phyloP scores from a whole-genome alignment of 257 asterid species.

The Solanum microdontum region DNA sequence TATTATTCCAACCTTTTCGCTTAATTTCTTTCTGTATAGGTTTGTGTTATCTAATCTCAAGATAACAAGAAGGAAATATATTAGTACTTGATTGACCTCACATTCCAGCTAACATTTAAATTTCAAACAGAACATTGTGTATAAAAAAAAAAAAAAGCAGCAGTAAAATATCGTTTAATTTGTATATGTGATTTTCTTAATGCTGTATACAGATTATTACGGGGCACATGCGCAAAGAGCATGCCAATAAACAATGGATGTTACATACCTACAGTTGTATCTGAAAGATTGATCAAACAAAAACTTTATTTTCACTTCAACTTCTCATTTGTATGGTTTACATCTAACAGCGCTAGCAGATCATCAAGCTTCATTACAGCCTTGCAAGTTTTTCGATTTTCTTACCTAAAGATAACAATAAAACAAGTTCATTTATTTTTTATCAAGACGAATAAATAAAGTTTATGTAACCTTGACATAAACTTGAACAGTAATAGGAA shows the following conservation, averaged over 20 bases:
- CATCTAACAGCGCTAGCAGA: background rate
- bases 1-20: background rate
- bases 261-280: background rate
- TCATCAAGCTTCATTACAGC: background rate
- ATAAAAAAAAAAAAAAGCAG: background rate
- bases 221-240: background rate
- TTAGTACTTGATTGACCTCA: background rate
- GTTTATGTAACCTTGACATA: background rate
- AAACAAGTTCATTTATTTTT: background rate
- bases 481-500: background rate
- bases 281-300: background rate
- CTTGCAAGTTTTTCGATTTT: background rate
- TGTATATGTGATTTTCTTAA: background rate
- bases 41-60: background rate
- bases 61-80: background rate
- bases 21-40: background rate
- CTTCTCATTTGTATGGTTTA: background rate
- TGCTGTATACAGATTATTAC: background rate
- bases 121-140: background rate
- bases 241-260: background rate
- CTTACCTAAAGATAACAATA: background rate
- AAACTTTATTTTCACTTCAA: background rate
- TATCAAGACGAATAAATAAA: background rate
- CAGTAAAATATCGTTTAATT: background rate
- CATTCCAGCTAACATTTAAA: background rate